Evolutionary conservation across 345 rosid genomes (phyloP).

Genomic region (Moricandia moricandioides): DNA sequence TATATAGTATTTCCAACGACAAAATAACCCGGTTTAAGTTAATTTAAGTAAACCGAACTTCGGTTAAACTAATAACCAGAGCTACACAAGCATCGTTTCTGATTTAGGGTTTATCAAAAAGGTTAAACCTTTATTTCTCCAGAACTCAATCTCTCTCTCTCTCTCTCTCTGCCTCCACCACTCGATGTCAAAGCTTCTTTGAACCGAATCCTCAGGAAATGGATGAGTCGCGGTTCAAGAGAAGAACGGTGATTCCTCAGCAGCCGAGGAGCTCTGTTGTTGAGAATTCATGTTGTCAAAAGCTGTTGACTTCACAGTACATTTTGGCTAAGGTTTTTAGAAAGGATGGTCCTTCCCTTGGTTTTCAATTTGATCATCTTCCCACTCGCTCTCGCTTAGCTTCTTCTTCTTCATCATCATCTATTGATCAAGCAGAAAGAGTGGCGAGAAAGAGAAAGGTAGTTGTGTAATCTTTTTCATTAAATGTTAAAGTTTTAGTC

Average conservation of each 20-base stretch:
- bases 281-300: constrained; percentile 41
- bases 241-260: constrained; percentile 7
- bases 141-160: too few species aligned
- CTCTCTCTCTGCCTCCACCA: too few species aligned
- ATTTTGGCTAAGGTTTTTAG: constrained; percentile 72
- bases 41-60: too few species aligned
- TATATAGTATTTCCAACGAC: too few species aligned
- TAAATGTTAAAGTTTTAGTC: not conserved
- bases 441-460: constrained; percentile 74
- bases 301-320: constrained; percentile 53
- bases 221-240: not conserved
- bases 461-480: constrained; percentile 39
- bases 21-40: too few species aligned
- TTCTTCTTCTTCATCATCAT: constrained; percentile 34
- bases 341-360: constrained; percentile 93
- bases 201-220: too few species aligned
- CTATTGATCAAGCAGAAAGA: constrained; percentile 37
- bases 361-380: constrained; percentile 62
- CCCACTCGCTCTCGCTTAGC: constrained; percentile 40
- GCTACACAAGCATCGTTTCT: too few species aligned
- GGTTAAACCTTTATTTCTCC: too few species aligned
- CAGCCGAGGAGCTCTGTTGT: not conserved
- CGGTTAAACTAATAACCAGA: too few species aligned
- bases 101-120: too few species aligned
- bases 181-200: constrained; percentile 31